Evolutionary conservation across 352 stramenopile genomes (phyloP), one percentile per base, ranked within the genome.

Genomic region (Phytophthora kernoviae): DNA sequence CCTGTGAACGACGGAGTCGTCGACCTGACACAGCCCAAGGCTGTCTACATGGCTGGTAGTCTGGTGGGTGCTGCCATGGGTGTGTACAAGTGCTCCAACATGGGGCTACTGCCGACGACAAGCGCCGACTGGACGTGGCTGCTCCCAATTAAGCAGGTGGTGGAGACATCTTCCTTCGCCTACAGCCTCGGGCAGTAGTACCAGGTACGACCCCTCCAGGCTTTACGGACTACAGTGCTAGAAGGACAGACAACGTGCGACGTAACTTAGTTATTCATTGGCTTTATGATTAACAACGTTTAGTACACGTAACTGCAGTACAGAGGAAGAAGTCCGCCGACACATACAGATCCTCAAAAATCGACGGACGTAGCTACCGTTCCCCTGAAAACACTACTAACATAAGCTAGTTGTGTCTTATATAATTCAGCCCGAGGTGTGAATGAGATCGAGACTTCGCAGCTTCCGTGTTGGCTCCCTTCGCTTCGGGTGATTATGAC

Each of bases 61-160:
- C 46, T 96, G 33, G 79, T 93, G 24, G 92, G 89, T 36, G 75
- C 94, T 10, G 86, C 73, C 12, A 87, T 98, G 69, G 93, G 82
- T 20, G 63, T 98, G 24, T 98, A 97, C 82, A 98, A 98, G 73
- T 94, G 87, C 53, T 88, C 81, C 18, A 93, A 88, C 66, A 94
- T 98, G 85, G 92, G 93, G 22, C 74, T 98, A 33, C 63, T 98
- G 55, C 93, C 93, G 3, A 96, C 91, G 10, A 97, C 88, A 9
- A 94, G 84, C 41, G 88, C 91, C 42, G 93, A 98, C 70, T 98
- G 90, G 90, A 96, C 88, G 56, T 96, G 87, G 77, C 77, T 96
- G 50, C 67, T 97, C 50, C 87, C 87, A 5, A 89, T 94, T 55
- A 91, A 91, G 52, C 75, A 93, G 50, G 78, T 77, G 22, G 27